Percentiles rank a stretch among this genome's conserved stretches.
Evolutionary conservation across 306 rosid genomes (phyloP).

Genomic region (Cicer cuneatum): DNA sequence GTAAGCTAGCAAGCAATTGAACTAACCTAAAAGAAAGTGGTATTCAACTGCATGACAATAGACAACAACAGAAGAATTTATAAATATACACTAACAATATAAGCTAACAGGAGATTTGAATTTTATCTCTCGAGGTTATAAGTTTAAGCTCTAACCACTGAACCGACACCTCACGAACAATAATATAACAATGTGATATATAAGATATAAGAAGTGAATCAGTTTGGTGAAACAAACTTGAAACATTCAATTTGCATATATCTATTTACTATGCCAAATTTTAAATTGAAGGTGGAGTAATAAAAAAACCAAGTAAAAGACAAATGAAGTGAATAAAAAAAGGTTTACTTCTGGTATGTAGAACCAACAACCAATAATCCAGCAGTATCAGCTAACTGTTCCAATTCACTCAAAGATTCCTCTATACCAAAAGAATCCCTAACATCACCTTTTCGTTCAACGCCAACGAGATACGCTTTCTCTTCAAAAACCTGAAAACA

Average conservation of each 20-base stretch:
- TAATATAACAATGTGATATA: not conserved
- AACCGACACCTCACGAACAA: not conserved
- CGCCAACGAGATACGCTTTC: conserved; percentile 85
- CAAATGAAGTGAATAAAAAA: conserved; percentile 15
- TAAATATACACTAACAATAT: not conserved
- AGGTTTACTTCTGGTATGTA: conserved; percentile 75
- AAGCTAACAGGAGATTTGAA: not conserved
- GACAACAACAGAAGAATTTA: not conserved
- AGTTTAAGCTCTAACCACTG: too few relatives aligned
- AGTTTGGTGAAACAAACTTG: conserved; percentile 24
- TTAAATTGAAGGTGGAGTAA: conserved; percentile 12
- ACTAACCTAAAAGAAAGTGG: not conserved
- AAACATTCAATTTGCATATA: conserved; percentile 6
- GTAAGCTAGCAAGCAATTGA: too few relatives aligned
- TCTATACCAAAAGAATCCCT: conserved; percentile 66
- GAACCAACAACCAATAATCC: conserved; percentile 88
- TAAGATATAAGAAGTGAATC: not conserved
- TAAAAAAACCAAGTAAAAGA: conserved; percentile 2
- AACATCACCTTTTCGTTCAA: conserved; percentile 67
- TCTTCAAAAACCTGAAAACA: conserved; percentile 77
- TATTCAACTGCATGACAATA: not conserved
- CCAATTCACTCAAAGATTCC: conserved; percentile 79
- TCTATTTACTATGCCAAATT: not conserved
- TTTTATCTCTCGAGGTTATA: too few relatives aligned
- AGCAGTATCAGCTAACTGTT: conserved; percentile 93